These are phyloP conservation scores for Ophiostoma populinum DNA, from an alignment of 2,329 filamentous ascomycete genomes.

Conservation along the genomic window DNA sequence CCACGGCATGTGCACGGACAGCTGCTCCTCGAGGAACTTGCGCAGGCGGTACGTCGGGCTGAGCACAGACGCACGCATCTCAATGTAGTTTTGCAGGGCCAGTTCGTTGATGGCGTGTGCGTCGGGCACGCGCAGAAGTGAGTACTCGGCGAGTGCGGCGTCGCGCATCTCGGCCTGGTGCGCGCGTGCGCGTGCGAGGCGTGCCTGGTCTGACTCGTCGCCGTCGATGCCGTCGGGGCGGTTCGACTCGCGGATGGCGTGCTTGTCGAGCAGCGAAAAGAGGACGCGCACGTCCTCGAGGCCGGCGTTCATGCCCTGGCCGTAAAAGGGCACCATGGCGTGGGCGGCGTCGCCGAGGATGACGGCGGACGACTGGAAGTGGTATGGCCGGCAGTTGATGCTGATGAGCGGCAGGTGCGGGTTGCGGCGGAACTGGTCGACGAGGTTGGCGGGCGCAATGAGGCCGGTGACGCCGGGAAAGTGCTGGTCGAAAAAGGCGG, in stretches of 20 bases:
- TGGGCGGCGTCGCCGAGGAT: constrained; percentile 90
- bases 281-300: constrained; percentile 85
- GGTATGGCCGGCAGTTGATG: constrained; percentile 83
- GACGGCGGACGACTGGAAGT: constrained; percentile 58
- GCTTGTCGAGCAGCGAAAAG: constrained; percentile 62
- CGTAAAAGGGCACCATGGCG: constrained; percentile 97
- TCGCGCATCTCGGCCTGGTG: no score
- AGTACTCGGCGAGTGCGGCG: constrained; percentile 62
- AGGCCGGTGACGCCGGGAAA: constrained; percentile 73
- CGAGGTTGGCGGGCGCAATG: constrained; percentile 50
- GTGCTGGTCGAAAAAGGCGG: constrained; percentile 60
- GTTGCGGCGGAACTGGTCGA: constrained; percentile 60
- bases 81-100: constrained; percentile 76
- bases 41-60: constrained; percentile 61
- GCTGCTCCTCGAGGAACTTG: constrained; percentile 71
- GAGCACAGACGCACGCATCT: constrained; percentile 80
- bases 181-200: no score
- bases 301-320: constrained; percentile 93
- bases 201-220: no score
- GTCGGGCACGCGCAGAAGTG: constrained; percentile 53
- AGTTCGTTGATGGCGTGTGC: constrained; percentile 85
- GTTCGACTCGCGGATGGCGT: constrained; percentile 23
- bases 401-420: constrained; percentile 85
- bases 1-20: constrained; percentile 58
- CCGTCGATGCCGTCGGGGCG: constrained; percentile 23